Evolutionary conservation across 208 protist species (phyloP).

Genomic region (Wallacemonas sp.): DNA sequence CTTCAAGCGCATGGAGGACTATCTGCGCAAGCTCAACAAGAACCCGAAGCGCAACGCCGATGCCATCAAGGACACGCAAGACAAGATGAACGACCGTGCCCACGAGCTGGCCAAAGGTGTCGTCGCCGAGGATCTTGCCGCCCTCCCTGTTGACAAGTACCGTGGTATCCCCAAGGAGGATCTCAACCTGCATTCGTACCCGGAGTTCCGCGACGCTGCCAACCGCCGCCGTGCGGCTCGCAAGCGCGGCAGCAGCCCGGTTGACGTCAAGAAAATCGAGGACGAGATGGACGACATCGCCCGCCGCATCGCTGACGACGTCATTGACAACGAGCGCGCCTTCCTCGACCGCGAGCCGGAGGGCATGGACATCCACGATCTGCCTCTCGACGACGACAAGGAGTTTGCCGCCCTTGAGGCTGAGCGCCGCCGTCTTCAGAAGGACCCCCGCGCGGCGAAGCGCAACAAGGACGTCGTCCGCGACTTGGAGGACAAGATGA

Average conservation of each 20-base stretch:
- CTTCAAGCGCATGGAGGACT: conserved; percentile 59
- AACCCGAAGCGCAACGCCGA: conserved; percentile 54
- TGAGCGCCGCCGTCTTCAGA: conserved; percentile 53
- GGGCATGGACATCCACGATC: conserved; percentile 65
- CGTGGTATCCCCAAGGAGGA: conserved; percentile 68
- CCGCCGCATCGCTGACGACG: conserved; percentile 62
- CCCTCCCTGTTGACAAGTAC: conserved; percentile 51
- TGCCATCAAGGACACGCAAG: conserved; percentile 59
- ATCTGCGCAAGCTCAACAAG: conserved; percentile 69
- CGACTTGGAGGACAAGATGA: conserved; percentile 72
- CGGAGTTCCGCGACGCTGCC: conserved; percentile 60
- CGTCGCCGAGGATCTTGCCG: conserved; percentile 57
- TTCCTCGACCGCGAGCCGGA: conserved; percentile 80
- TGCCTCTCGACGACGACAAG: conserved; percentile 77
- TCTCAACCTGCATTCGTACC: conserved; percentile 68
- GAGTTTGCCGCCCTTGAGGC: conserved; percentile 76
- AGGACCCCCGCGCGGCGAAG: conserved; percentile 58
- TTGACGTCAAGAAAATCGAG: conserved; percentile 22
- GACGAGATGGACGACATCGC: conserved; percentile 69
- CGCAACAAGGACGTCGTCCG: conserved; percentile 69
- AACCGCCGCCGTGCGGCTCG: conserved; percentile 41
- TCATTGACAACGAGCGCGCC: conserved; percentile 59
- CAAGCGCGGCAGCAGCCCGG: conserved; percentile 1
- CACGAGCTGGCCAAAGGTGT: conserved; percentile 63
- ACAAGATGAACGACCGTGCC: conserved; percentile 77